These are phyloP conservation scores for Cupressus sempervirens DNA, from an alignment of 75 land plant genomes.

Conservation along the genomic window DNA sequence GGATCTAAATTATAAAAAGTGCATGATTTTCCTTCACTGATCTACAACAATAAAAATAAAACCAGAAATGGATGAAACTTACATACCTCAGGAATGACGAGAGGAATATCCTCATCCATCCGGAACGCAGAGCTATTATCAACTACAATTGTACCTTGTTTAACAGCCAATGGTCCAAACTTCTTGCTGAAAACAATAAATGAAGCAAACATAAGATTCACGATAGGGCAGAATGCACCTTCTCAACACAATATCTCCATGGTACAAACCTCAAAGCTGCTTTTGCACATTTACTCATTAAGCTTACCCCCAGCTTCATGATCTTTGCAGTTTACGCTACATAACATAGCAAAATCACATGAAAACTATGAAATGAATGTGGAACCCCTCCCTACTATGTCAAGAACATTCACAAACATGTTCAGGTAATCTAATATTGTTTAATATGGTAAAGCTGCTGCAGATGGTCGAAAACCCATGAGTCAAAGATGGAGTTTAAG, in stretches of 20 bases:
- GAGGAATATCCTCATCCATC: conserved; percentile 82
- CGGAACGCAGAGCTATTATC: conserved; percentile 98
- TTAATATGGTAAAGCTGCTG: not conserved
- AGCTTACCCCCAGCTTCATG: not conserved
- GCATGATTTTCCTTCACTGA: not conserved
- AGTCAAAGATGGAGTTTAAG: not conserved
- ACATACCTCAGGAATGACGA: conserved; percentile 88
- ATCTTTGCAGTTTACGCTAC: not conserved
- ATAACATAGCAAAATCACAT: not conserved
- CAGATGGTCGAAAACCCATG: not conserved
- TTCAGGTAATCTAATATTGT: not conserved
- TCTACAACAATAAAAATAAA: not conserved
- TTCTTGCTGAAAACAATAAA: conserved; percentile 43
- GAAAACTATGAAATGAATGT: not conserved
- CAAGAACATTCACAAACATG: not conserved
- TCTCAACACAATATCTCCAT: not conserved
- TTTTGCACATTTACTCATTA: not conserved
- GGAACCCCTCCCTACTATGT: not conserved
- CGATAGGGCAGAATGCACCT: not conserved
- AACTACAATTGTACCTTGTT: conserved; percentile 73
- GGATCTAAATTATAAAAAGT: not conserved
- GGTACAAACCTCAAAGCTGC: not conserved
- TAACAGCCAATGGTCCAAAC: conserved; percentile 78
- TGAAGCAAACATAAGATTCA: not conserved
- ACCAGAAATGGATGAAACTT: not conserved